phyloP scores from a whole-genome alignment of 345 rosid genomes.

The Euphorbia peplus region DNA sequence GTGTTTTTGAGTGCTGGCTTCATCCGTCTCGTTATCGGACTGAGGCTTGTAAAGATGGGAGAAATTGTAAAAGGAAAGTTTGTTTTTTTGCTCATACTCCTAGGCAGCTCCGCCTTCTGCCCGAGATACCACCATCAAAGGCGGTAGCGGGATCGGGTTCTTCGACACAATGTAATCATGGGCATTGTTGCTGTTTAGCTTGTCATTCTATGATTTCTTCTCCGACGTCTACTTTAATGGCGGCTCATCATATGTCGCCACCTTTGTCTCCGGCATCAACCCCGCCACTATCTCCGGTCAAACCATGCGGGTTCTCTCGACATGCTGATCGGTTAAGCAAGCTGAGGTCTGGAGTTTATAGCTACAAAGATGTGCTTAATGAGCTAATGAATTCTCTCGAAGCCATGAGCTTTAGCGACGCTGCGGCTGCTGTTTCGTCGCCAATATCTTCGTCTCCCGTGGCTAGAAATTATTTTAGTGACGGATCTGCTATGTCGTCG shows the following conservation, averaged over 20 bases:
- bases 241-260: constrained; percentile 54
- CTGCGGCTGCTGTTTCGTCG: neutral
- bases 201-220: constrained; percentile 52
- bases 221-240: constrained; percentile 72
- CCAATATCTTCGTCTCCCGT: neutral
- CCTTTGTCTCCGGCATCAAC: constrained; percentile 40
- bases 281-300: constrained; percentile 67
- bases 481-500: constrained; percentile 17
- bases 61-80: constrained; percentile 23
- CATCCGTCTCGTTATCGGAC: constrained; percentile 32
- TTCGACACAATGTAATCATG: neutral
- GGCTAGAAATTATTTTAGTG: constrained; percentile 23
- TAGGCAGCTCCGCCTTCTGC: constrained; percentile 23
- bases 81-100: constrained; percentile 27
- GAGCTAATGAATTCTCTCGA: constrained; percentile 62
- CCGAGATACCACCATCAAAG: constrained; percentile 5
- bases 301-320: constrained; percentile 20
- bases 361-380: constrained; percentile 49
- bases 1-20: constrained; percentile 28
- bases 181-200: constrained; percentile 50
- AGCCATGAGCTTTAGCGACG: constrained; percentile 44
- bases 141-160: neutral
- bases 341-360: constrained; percentile 26
- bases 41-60: constrained; percentile 29
- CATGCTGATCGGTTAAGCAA: constrained; percentile 30